Conservation (phyloP, 2,329 filamentous ascomycete genomes). For the Seiridium unicorne region DNA sequence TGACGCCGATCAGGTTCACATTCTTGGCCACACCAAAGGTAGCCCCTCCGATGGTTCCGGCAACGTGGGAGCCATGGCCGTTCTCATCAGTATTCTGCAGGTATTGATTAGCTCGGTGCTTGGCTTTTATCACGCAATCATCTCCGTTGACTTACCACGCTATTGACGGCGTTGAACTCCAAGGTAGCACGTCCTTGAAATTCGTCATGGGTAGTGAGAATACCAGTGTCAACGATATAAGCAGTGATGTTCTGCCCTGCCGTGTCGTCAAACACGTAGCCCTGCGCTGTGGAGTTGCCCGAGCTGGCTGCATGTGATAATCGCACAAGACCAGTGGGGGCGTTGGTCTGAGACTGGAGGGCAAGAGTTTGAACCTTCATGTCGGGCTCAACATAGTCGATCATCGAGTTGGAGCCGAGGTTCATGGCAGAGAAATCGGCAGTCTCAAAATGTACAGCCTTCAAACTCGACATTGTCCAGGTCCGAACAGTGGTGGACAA, state of each 20-base stretch:
- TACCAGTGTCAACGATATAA: slow-evolving; percentile 67
- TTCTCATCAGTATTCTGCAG: slow-evolving; percentile 45
- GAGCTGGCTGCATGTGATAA: slow-evolving; percentile 40
- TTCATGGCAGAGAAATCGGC: slow-evolving; percentile 48
- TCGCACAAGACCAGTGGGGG: slow-evolving; percentile 52
- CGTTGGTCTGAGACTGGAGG: slow-evolving; percentile 49
- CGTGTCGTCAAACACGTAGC: slow-evolving; percentile 51
- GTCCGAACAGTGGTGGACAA: slow-evolving; percentile 46
- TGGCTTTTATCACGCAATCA: not conserved
- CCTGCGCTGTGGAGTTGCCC: slow-evolving; percentile 22
- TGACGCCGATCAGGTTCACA: slow-evolving; percentile 54
- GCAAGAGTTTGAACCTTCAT: slow-evolving; percentile 42
- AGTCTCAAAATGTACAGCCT: slow-evolving; percentile 51
- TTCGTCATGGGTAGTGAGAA: slow-evolving; percentile 53
- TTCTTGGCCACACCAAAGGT: slow-evolving; percentile 64
- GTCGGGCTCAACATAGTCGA: slow-evolving; percentile 55
- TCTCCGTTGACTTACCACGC: slow-evolving; percentile 33
- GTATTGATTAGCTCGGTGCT: not conserved
- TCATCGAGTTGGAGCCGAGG: slow-evolving; percentile 47
- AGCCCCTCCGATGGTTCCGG: slow-evolving; percentile 58
- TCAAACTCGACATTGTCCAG: slow-evolving; percentile 49
- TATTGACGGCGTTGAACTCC: slow-evolving; percentile 51
- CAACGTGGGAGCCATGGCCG: slow-evolving; percentile 64
- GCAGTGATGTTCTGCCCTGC: slow-evolving; percentile 56
- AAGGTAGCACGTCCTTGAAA: slow-evolving; percentile 55